Evolutionary conservation across 768 basidiomycete genomes (phyloP).

Genomic region (Mycena belliarum): DNA sequence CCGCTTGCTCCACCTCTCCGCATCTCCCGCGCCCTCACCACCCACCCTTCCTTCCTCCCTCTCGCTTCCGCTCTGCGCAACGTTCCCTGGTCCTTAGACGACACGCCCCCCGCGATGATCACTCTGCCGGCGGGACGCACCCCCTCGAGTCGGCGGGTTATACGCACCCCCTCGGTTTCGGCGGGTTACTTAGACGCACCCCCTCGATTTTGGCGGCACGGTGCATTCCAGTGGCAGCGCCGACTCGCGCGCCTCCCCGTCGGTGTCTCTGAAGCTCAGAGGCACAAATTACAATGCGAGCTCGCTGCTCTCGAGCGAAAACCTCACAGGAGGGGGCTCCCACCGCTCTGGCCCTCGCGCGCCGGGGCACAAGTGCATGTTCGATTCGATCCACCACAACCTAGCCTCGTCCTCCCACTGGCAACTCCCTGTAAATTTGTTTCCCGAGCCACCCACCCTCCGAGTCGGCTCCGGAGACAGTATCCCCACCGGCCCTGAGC

Average conservation of each 20-base stretch:
- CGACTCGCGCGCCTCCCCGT: background rate
- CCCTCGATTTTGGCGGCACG: slow-evolving; percentile 12
- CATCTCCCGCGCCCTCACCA: background rate
- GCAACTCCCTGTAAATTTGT: too few species aligned
- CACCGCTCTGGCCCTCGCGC: slow-evolving; percentile 7
- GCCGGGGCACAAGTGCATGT: slow-evolving; percentile 5
- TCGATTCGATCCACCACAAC: background rate
- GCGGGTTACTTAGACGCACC: background rate
- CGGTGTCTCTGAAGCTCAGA: slow-evolving; percentile 5
- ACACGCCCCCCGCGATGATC: slow-evolving; percentile 5
- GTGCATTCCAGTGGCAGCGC: slow-evolving; percentile 13
- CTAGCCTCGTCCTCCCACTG: background rate
- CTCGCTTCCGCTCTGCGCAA: slow-evolving; percentile 15
- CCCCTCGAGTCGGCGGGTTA: too few species aligned
- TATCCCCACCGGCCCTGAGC: background rate
- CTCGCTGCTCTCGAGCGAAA: too few species aligned
- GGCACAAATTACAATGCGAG: too few species aligned
- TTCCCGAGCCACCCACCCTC: background rate
- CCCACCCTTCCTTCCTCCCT: too few species aligned
- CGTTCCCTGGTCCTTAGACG: slow-evolving; percentile 17
- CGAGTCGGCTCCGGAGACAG: too few species aligned
- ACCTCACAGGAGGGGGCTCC: too few species aligned
- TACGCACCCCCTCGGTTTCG: too few species aligned
- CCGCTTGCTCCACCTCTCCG: slow-evolving; percentile 4
- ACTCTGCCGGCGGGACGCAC: slow-evolving; percentile 15